Conservation (phyloP, 2,329 filamentous ascomycete species). For the Colletotrichum sublineola region DNA sequence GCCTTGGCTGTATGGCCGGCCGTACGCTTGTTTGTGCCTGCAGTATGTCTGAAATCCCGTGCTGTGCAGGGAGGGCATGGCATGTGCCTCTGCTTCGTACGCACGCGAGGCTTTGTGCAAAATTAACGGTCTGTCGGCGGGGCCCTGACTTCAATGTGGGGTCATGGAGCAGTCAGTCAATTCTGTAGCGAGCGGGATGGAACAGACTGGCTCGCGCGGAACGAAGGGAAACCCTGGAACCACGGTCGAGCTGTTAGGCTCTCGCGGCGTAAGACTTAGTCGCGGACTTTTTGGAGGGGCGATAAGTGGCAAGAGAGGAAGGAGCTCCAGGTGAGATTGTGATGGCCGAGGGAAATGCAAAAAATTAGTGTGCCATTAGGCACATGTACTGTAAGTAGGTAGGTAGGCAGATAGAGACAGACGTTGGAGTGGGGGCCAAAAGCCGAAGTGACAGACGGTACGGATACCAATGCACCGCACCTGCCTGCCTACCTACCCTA, state of each 20-base stretch:
- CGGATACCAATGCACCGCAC: too few species aligned
- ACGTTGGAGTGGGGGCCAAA: conserved; percentile 5
- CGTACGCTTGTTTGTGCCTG: conserved; percentile 2
- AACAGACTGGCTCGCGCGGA: conserved; percentile 27
- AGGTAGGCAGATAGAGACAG: not conserved
- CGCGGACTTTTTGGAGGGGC: conserved; percentile 1
- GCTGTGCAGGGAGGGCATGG: conserved; percentile 18
- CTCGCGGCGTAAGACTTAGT: not conserved
- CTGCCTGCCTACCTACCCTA: too few species aligned
- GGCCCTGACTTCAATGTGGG: conserved; percentile 14
- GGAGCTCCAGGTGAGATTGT: not conserved
- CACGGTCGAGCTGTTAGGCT: conserved; percentile 26
- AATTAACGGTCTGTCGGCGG: conserved; percentile 2
- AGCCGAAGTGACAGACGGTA: not conserved
- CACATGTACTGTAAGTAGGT: not conserved
- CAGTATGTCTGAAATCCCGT: conserved; percentile 4
- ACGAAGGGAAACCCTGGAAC: conserved; percentile 29
- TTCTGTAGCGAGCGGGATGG: conserved; percentile 11
- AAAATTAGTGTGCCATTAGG: not conserved
- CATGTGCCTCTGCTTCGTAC: not conserved
- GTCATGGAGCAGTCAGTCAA: conserved; percentile 5
- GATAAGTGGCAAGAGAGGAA: conserved; percentile 8
- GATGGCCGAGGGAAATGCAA: not conserved
- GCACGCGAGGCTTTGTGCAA: conserved; percentile 13
- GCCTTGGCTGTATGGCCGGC: not conserved